Conservation (phyloP, 2,329 filamentous ascomycete species). For the Verticillium isaacii region DNA sequence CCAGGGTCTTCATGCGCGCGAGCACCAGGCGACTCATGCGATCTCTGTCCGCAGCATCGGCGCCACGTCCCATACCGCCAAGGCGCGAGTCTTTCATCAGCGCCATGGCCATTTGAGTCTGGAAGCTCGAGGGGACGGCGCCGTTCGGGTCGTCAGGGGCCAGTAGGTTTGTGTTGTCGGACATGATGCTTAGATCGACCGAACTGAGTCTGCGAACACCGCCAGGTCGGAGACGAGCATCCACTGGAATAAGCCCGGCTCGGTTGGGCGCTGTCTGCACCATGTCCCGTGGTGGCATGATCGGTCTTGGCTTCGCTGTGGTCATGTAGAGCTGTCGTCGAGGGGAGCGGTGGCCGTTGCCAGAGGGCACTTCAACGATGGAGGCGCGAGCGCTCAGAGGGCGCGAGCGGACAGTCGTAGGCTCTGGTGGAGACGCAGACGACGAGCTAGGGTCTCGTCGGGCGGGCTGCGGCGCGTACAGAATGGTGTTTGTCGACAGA, state of each 20-base stretch:
- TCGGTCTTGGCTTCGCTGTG: slow-evolving; percentile 53
- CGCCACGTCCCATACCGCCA: slow-evolving; percentile 33
- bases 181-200: slow-evolving; percentile 68
- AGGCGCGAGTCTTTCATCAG: slow-evolving; percentile 54
- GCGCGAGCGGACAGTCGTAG: slow-evolving; percentile 20
- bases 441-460: slow-evolving; percentile 32
- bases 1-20: slow-evolving; percentile 86
- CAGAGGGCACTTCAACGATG: slow-evolving; percentile 29
- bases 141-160: slow-evolving; percentile 57
- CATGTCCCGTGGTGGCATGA: slow-evolving; percentile 45
- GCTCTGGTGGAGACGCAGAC: slow-evolving; percentile 32
- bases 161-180: slow-evolving; percentile 60
- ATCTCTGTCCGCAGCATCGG: slow-evolving; percentile 46
- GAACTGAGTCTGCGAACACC: slow-evolving; percentile 49
- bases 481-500: slow-evolving; percentile 74
- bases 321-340: slow-evolving; percentile 36
- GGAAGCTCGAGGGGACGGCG: slow-evolving; percentile 69
- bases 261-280: slow-evolving; percentile 53
- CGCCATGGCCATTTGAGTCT: slow-evolving; percentile 74
- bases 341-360: slow-evolving; percentile 39
- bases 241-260: slow-evolving; percentile 46
- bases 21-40: slow-evolving; percentile 78
- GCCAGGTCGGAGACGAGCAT: slow-evolving; percentile 35
- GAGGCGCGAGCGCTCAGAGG: slow-evolving; percentile 16
- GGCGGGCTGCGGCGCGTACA: slow-evolving; percentile 66